A percentile compares a stretch with the other conserved stretches of the same genome.
Conservation (phyloP, 225 moss, liverwort and hornwort species). For the Bryum argenteum region DNA sequence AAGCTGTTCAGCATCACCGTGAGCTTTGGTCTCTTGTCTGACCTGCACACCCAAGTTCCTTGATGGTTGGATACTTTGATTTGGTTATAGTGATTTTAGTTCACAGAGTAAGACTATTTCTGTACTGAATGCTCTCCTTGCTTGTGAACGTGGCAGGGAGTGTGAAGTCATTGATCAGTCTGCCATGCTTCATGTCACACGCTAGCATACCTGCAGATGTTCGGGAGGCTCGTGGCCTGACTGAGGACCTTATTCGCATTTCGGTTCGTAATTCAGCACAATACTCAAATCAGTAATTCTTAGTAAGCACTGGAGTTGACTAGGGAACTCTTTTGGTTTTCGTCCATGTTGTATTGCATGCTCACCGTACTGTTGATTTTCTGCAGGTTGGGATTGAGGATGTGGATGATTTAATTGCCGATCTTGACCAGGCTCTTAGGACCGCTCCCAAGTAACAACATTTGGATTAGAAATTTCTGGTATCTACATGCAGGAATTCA, state of each 20-base stretch:
- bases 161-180: slow-evolving; percentile 81
- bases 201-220: slow-evolving; percentile 83
- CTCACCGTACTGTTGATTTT: slow-evolving; percentile 11
- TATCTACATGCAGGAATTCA: not conserved
- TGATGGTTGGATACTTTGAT: not conserved
- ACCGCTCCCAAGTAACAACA: slow-evolving; percentile 29
- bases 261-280: slow-evolving; percentile 52
- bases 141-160: slow-evolving; percentile 57
- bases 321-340: not conserved
- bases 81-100: not conserved
- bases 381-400: slow-evolving; percentile 97
- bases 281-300: no score
- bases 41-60: slow-evolving; percentile 24
- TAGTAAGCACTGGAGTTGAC: not conserved
- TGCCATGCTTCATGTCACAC: slow-evolving; percentile 99
- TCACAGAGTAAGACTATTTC: not conserved
- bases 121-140: not conserved
- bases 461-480: not conserved
- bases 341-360: not conserved
- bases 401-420: slow-evolving; percentile 79
- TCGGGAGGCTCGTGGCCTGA: slow-evolving; percentile 75
- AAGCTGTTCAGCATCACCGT: slow-evolving; percentile 87
- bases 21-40: slow-evolving; percentile 69
- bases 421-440: slow-evolving; percentile 72
- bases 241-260: slow-evolving; percentile 83